Evolutionary conservation across 192 early-diverging fungal species (phyloP).

Genomic region (Thamnidium elegans): DNA sequence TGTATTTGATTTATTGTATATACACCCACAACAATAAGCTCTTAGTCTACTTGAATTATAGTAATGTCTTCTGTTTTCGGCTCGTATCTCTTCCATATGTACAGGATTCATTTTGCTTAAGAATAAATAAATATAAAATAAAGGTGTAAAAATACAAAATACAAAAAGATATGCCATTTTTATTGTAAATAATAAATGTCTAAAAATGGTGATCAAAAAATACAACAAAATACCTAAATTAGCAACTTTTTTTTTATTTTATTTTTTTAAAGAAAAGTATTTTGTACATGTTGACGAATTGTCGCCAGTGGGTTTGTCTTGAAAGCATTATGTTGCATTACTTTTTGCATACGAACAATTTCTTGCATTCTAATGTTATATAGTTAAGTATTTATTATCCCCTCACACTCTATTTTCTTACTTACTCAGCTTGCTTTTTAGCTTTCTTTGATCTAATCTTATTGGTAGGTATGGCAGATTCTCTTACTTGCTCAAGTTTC

Average conservation of each 20-base stretch:
- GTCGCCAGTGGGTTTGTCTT: slow-evolving; percentile 66
- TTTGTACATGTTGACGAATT: slow-evolving; percentile 71
- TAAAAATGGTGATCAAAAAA: no score
- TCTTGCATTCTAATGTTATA: slow-evolving; percentile 50
- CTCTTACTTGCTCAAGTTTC: neutral
- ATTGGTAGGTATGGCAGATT: slow-evolving; percentile 24
- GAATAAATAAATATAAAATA: neutral
- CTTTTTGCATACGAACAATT: slow-evolving; percentile 70
- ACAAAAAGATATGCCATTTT: neutral
- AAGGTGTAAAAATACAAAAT: neutral
- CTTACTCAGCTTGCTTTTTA: slow-evolving; percentile 59
- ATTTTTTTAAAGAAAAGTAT: slow-evolving; percentile 43
- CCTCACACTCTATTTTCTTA: neutral
- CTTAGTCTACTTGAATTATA: neutral
- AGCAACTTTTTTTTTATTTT: slow-evolving; percentile 5
- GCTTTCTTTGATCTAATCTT: slow-evolving; percentile 47
- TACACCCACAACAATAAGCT: slow-evolving; percentile 26
- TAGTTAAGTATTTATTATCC: neutral
- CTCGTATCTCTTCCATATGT: no score
- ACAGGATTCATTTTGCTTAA: neutral
- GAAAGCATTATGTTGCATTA: slow-evolving; percentile 70
- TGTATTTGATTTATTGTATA: slow-evolving; percentile 10
- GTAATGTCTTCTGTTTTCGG: no score
- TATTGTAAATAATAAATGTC: neutral
- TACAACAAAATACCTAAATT: neutral